These are phyloP conservation scores for Tagetes erecta DNA, from an alignment of 129 eudicot species.

Conservation along the genomic window DNA sequence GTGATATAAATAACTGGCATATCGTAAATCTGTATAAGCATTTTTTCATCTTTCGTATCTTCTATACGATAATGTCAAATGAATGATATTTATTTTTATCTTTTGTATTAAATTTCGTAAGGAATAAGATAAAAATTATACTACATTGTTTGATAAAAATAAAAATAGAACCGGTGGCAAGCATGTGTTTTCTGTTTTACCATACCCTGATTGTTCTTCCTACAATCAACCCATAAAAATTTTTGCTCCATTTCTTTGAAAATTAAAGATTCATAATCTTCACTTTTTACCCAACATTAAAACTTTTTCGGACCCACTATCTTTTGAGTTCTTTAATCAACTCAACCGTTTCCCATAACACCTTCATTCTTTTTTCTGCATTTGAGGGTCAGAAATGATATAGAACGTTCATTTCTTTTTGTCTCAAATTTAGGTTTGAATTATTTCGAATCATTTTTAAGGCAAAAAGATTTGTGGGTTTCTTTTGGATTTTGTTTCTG, in stretches of 20 bases:
- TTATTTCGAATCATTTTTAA: constrained; percentile 30
- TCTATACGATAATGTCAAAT: no score
- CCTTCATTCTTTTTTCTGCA: constrained; percentile 20
- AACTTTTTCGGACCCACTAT: constrained; percentile 8
- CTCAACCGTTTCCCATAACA: constrained; percentile 23
- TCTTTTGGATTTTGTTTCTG: constrained; percentile 22
- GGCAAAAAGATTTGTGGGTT: constrained; percentile 41
- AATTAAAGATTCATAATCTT: constrained; percentile 19
- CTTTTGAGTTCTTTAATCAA: constrained; percentile 26
- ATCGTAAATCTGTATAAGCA: no score
- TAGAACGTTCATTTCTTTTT: constrained; percentile 37
- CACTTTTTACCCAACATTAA: constrained; percentile 32
- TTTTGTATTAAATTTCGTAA: no score
- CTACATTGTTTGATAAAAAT: background rate
- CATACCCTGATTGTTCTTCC: background rate
- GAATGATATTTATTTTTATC: no score
- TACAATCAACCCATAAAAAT: constrained; percentile 23
- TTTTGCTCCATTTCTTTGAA: constrained; percentile 16
- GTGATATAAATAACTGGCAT: no score
- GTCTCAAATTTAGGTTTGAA: constrained; percentile 37
- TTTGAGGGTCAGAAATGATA: constrained; percentile 44
- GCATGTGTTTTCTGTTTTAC: no score
- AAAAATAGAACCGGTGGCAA: constrained; percentile 21
- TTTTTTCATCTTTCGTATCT: no score
- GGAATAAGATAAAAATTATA: no score